Evolutionary conservation across 169 alveolate genomes (phyloP).

Genomic region (Eimeria praecox): DNA sequence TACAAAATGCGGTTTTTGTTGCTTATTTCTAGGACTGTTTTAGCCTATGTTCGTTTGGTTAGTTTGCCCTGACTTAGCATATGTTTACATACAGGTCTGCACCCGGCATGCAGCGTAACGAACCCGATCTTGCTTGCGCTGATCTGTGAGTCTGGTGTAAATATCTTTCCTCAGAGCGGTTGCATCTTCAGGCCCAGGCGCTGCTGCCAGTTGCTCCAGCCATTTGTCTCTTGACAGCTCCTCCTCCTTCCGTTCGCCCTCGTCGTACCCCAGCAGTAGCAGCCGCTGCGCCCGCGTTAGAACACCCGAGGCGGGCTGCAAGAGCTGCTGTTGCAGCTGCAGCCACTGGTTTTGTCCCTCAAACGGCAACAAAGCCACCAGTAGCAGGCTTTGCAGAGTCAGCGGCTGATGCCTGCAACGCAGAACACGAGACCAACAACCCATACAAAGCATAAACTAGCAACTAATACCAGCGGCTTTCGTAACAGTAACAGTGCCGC

Average conservation of each 20-base stretch:
- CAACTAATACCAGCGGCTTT: background rate
- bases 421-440: background rate
- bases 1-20: background rate
- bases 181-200: conserved; percentile 14
- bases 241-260: conserved; percentile 40
- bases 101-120: background rate
- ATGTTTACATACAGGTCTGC: background rate
- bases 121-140: conserved; percentile 61
- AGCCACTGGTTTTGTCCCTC: conserved; percentile 76
- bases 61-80: background rate
- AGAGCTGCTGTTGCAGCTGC: conserved; percentile 71
- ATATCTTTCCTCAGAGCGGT: conserved; percentile 43
- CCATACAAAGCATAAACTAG: background rate
- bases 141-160: conserved; percentile 11
- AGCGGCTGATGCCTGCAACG: conserved; percentile 69
- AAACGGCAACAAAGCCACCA: conserved; percentile 53
- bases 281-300: conserved; percentile 74
- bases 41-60: background rate
- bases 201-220: conserved; percentile 70
- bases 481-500: background rate
- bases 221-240: conserved; percentile 56
- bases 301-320: conserved; percentile 57
- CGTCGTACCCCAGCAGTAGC: conserved; percentile 65
- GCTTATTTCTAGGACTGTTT: background rate
- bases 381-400: conserved; percentile 51